phyloP scores from a whole-genome alignment of 192 early-diverging fungal genomes.

The Entomortierella chlamydospora region DNA sequence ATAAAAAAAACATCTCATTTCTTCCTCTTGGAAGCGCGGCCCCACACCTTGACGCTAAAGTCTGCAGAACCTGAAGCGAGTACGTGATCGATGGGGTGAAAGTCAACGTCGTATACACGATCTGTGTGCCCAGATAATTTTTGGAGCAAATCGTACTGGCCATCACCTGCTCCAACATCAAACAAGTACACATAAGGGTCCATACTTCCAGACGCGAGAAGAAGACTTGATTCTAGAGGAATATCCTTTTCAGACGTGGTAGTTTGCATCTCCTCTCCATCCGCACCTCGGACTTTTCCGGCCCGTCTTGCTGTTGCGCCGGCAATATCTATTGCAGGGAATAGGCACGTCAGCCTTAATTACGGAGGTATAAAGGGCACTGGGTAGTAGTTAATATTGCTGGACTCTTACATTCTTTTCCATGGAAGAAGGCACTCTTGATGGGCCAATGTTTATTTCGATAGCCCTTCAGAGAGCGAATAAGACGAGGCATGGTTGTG shows the following conservation, averaged over 20 bases:
- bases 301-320: constrained; percentile 33
- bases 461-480: constrained; percentile 89
- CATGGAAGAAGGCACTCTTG: constrained; percentile 84
- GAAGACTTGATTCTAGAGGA: constrained; percentile 63
- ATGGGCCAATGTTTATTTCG: constrained; percentile 98
- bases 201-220: constrained; percentile 85
- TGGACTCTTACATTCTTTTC: constrained; percentile 79
- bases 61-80: constrained; percentile 89
- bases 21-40: constrained; percentile 57
- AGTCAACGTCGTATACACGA: constrained; percentile 91
- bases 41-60: constrained; percentile 84
- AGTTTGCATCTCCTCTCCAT: constrained; percentile 22
- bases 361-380: no score
- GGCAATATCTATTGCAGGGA: constrained; percentile 50
- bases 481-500: constrained; percentile 70
- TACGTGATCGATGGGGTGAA: constrained; percentile 89
- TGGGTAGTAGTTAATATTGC: no score
- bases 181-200: constrained; percentile 88
- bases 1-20: constrained; percentile 17
- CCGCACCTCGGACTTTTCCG: constrained; percentile 42
- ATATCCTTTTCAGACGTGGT: constrained; percentile 54
- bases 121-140: constrained; percentile 93
- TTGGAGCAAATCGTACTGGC: constrained; percentile 74
- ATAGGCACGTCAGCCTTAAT: neutral
- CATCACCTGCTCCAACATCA: constrained; percentile 65